phyloP scores from a whole-genome alignment of 345 rosid genomes.

The Sisymbrium altissimum region DNA sequence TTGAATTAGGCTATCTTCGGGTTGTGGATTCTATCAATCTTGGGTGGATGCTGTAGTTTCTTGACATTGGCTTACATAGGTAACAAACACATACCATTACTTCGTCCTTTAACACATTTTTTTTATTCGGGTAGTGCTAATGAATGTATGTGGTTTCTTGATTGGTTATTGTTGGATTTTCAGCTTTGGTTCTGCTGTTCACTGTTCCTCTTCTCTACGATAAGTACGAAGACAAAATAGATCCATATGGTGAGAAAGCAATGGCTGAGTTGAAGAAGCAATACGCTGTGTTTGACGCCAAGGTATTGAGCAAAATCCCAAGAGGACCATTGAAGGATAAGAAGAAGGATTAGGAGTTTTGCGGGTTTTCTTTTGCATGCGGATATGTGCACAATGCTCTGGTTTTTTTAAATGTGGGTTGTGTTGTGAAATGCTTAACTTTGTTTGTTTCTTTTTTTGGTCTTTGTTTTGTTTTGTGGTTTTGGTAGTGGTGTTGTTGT shows the following conservation, averaged over 20 bases:
- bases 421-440: slow-evolving; percentile 21
- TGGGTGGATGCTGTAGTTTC: slow-evolving; percentile 74
- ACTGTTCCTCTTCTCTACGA: slow-evolving; percentile 88
- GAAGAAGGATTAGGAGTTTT: slow-evolving; percentile 53
- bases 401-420: slow-evolving; percentile 5
- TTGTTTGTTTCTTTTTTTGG: not conserved
- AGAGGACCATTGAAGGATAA: slow-evolving; percentile 55
- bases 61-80: slow-evolving; percentile 73
- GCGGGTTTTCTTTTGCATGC: not conserved
- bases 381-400: not conserved
- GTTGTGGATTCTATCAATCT: slow-evolving; percentile 62
- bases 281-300: slow-evolving; percentile 61
- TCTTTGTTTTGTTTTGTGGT: not conserved
- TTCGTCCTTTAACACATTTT: too few species aligned
- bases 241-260: slow-evolving; percentile 73
- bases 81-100: slow-evolving; percentile 10
- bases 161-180: not conserved
- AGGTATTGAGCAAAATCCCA: slow-evolving; percentile 71
- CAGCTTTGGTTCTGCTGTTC: slow-evolving; percentile 70
- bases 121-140: not conserved
- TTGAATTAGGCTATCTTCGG: slow-evolving; percentile 62
- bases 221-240: slow-evolving; percentile 80
- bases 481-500: not conserved
- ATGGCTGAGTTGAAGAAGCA: slow-evolving; percentile 71
- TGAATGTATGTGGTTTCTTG: not conserved